These are phyloP conservation scores for Aspergillus sclerotialis DNA, from an alignment of 2,329 filamentous ascomycete species.

Conservation along the genomic window DNA sequence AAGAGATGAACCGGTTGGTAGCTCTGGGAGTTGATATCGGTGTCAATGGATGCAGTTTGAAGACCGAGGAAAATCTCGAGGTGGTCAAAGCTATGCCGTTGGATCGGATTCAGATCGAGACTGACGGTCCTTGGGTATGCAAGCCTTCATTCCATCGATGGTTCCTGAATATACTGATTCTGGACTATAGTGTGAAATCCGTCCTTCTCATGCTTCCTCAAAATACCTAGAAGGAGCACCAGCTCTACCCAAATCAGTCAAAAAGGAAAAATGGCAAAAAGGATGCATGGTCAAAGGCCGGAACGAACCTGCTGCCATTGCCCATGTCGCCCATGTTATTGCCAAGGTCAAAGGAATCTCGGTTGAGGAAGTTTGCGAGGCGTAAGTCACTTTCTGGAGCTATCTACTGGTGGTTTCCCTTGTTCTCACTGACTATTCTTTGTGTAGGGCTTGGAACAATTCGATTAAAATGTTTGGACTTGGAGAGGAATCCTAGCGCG, in stretches of 20 bases:
- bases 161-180: neutral
- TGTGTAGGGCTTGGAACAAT: conserved; percentile 64
- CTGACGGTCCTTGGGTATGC: conserved; percentile 77
- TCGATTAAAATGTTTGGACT: conserved; percentile 73
- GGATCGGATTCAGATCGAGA: conserved; percentile 83
- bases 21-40: conserved; percentile 80
- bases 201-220: conserved; percentile 78
- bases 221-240: conserved; percentile 65
- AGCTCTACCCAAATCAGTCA: conserved; percentile 71
- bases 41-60: conserved; percentile 95
- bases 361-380: conserved; percentile 78
- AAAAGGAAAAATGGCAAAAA: conserved; percentile 91
- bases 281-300: conserved; percentile 88
- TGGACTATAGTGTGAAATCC: conserved; percentile 67
- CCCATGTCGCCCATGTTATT: conserved; percentile 79
- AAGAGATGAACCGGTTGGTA: conserved; percentile 76
- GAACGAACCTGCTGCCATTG: conserved; percentile 86
- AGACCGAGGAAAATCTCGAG: conserved; percentile 82
- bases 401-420: too few relatives aligned
- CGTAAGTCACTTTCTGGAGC: conserved; percentile 47
- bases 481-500: conserved; percentile 38
- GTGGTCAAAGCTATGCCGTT: conserved; percentile 76
- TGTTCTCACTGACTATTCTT: conserved; percentile 14
- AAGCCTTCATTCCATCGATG: neutral
- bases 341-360: conserved; percentile 74